Base-by-base conservation (phyloP, 73 alveolate species). In the Blepharisma japonicum region DNA sequence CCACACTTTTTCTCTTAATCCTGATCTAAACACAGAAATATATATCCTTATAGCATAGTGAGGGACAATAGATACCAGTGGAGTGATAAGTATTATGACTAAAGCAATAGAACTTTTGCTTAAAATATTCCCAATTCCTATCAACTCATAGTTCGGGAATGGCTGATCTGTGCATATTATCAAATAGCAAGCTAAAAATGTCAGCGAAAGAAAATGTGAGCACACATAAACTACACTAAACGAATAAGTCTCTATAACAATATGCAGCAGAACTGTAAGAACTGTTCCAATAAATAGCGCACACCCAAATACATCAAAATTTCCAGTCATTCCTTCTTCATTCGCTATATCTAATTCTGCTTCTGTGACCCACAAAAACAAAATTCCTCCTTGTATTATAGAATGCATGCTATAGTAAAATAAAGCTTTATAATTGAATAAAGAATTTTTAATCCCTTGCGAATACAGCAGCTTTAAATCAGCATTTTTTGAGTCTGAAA, bases 361-460 rank as follows among this genome's bases (percentile, higher is more conserved):
- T 32, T 32, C 42, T 32, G 42, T 32, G 42, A 32, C 42, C 42
- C 42, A 32, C 42, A 32, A 3, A 32, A 32, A 32, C 42, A 32
- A 32, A 32, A 32, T 32, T 32, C 42, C 42, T 32, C 74, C 74
- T 14, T 61, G 18, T 0, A 25, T 25, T 18, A 61, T 18, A 61
- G 74, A 14, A n/a, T 14, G 47, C 39, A 61, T 8, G 23, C 49
- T 20, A 25, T 61, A 61, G 23, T 61, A 61, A 61, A 61, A 14
- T 14, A 61, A 14, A 8, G 2, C 23, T 25, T 25, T 14, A n/a
- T 39, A 61, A 61, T 25, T 61, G 23, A 61, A 61, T 39, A 61
- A 61, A 14, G 74, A n/a, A 14, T 61, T n/a, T 61, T n/a, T 18
- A 61, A 20, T n/a, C 2, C 74, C 74, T 25, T 61, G 74, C 0